Evolutionary conservation across 208 protist species (phyloP), one percentile per base, ranked within the genome.

Genomic region (Wallacemonas sp.): DNA sequence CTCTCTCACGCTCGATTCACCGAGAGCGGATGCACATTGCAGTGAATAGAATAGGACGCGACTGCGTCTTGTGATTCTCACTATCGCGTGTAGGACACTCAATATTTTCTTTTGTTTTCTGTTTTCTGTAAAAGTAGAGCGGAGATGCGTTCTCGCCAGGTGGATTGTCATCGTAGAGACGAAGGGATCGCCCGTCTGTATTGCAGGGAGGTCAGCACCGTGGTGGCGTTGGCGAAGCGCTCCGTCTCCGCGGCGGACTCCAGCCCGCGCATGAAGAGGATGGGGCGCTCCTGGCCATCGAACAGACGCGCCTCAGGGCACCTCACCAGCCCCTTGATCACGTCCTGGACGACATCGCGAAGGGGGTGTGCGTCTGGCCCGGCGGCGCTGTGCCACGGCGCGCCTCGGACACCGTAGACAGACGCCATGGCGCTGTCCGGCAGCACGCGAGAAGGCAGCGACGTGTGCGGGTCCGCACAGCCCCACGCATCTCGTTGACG

Each of bases 211-310:
- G 77, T 79, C 22, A 75, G 55, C 7, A 84, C 72, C 12, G 82
- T 71, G 41, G 46, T 59, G 32, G 65, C 57, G 50, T 52, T 55
- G 22, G 84, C 65, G 42, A 72, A 74, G 46, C 61, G 64, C 65
- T 88, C 82, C 31, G 68, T 70, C 67, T 88, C 82, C 16, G 67
- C 33, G n/a, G 64, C 69, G 42, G 79, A 70, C 62, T 84, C 75
- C 32, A 88, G 69, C 4, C 64, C 78, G 14, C 78, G 74, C 55
- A 65, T 54, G 46, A 82, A 72, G 61, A 88, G 57, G 32, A 88
- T 48, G 38, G 82, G 82, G 0, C 75, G 78, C 55, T 79, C 76
- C 36, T 64, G 54, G 0, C 82, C 78, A 62, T 87, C 82, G 31
- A 82, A 86, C 39, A 62, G 63, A 16, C 41, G 41, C n/a, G 62